phyloP scores from a whole-genome alignment of 2,329 filamentous ascomycete species.

The Thelonectria rubi region DNA sequence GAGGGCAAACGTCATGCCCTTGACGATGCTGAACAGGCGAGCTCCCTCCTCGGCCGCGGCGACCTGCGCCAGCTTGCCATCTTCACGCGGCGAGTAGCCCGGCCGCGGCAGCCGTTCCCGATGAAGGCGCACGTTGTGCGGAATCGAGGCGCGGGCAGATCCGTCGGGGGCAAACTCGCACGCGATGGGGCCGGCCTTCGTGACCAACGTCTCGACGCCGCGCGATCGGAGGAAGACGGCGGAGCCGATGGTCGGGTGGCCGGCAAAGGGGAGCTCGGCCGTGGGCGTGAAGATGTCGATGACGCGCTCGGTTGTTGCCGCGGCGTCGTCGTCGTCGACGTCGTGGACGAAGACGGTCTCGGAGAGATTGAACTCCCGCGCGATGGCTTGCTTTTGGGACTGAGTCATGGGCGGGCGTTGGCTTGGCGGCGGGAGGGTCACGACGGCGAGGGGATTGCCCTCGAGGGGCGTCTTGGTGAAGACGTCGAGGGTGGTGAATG shows the following conservation, averaged over 20 bases:
- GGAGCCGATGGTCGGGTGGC: slow-evolving; percentile 68
- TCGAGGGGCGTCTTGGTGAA: slow-evolving; percentile 60
- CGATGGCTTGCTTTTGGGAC: slow-evolving; percentile 64
- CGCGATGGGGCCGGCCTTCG: slow-evolving; percentile 65
- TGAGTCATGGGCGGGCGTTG: slow-evolving; percentile 48
- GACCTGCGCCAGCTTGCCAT: slow-evolving; percentile 15
- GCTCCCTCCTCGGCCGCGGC: slow-evolving; percentile 50
- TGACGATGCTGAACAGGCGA: slow-evolving; percentile 69
- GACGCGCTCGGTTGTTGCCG: slow-evolving; percentile 48
- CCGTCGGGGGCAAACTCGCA: slow-evolving; percentile 48
- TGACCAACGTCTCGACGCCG: slow-evolving; percentile 54
- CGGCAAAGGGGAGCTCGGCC: slow-evolving; percentile 67
- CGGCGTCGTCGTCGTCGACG: slow-evolving; percentile 41
- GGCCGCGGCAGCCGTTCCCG: slow-evolving; percentile 46
- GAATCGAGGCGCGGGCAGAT: slow-evolving; percentile 67
- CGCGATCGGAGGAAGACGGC: slow-evolving; percentile 56
- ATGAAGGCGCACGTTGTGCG: slow-evolving; percentile 73
- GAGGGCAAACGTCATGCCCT: slow-evolving; percentile 76
- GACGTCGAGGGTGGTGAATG: slow-evolving; percentile 64
- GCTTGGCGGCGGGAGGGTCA: slow-evolving; percentile 59
- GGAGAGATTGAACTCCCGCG: slow-evolving; percentile 69
- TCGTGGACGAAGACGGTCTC: slow-evolving; percentile 71
- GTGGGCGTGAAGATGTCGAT: slow-evolving; percentile 67
- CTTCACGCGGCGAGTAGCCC: not conserved
- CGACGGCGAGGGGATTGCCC: slow-evolving; percentile 69